Base-by-base conservation (phyloP, 2,329 filamentous ascomycete species). In the Penicillium sp. region DNA sequence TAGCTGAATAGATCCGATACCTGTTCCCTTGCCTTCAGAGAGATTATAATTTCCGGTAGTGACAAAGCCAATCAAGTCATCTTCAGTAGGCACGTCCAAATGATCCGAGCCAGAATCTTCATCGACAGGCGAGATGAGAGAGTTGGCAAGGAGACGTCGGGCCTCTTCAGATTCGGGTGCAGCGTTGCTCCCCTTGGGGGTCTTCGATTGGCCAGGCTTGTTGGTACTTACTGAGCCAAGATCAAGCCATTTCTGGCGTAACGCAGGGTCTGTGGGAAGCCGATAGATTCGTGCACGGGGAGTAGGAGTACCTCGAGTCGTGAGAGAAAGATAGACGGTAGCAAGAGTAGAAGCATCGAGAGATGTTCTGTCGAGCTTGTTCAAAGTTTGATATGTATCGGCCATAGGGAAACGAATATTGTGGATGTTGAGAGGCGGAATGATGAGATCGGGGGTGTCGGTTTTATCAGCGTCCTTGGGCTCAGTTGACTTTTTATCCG, bases 61-160 rank as follows among this genome's bases (percentile, higher is more conserved):
- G 23, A 97, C 86, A 69, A 96, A 99, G 0, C 94, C 94, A 47
- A 97, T 83, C 11, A 97, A 78, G 69, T 97, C 89, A 19, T 82
- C 79, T 58, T 85, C 85, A 9, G 80, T 79, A 0, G 93, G 93
- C n/a, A 91, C 84, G 0, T 85, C 72, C 5, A 76, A 67, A 68
- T 73, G 47, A 62, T 67, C 51, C 68, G 69, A 56, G 72, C 77
- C 11, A 67, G 64, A 4, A 67, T 62, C 34, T 67, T 66, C 23
- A 74, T 74, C 14, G 53, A 76, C 76, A 19, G 36, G 76, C 71
- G 61, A 49, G 19, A 70, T 57, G 10, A 72, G 58, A 13, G 70
- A 67, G 26, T 65, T 64, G 13, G 70, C 67, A 30, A 73, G 67
- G 9, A 61, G 60, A 27, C 64, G 62, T 5, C 61, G 57, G n/a